Evolutionary conservation across 2,329 filamentous ascomycete genomes (phyloP), one percentile per base, ranked within the genome.

Genomic region (Pseudocercospora vitis): DNA sequence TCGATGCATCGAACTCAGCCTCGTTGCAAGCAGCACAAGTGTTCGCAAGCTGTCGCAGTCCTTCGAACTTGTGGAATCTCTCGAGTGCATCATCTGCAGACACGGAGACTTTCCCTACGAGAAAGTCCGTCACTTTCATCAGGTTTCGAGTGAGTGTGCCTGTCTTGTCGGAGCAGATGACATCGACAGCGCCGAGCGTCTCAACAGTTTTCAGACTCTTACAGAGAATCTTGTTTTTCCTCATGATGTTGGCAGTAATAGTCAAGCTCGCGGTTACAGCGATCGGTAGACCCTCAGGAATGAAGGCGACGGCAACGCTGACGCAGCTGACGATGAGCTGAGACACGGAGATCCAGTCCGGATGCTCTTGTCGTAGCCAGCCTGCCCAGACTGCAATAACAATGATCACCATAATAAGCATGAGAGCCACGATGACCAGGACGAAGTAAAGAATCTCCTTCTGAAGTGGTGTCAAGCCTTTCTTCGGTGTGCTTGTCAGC

Each of bases 181-280:
- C 81, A 0, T 84, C 87, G 1, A 89, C 86, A 0, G 84, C 79
- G 0, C 87, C 87, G 0, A 90, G 77, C 0, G 87, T 90, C 70
- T 90, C 87, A 0, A 89, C 86, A 0, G 87, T 90, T 71, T 88
- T 88, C 42, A 91, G 76, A 0, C 85, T 88, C 72, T 91, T 91
- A 81, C 87, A 90, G 7, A 91, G 78, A 37, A 91, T 84, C 65
- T 87, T 86, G 69, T 90, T 85, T 71, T 86, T 84, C 58, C 79
- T 79, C 88, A 91, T 90, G 62, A 88, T 79, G 59, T 86, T 88
- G 16, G 88, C 87, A 1, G 83, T 86, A 55, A 91, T 91, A 0
- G 87, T 90, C 59, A 91, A 75, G 14, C 83, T 86, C 1, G 69
- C 68, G 0, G 85, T 86, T 29, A 89, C 72, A 0, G 86, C 85